Conservation (phyloP, 2,329 filamentous ascomycete genomes). For the Botrytis medusae region DNA sequence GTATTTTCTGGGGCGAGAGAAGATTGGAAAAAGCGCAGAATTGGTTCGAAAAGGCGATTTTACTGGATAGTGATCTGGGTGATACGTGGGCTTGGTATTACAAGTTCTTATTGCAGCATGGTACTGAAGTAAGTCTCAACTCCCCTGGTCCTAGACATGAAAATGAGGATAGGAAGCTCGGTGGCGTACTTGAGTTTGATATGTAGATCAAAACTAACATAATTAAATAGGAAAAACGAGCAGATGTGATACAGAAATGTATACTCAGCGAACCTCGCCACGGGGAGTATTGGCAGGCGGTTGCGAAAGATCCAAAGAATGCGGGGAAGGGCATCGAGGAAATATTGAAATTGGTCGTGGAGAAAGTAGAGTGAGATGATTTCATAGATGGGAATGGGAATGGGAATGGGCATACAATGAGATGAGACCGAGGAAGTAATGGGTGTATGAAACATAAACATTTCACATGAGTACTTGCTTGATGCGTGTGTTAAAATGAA, state of each 20-base stretch:
- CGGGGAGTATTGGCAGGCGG: slow-evolving; percentile 85
- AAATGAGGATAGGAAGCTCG: not conserved
- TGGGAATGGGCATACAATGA: not conserved
- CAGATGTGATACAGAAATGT: slow-evolving; percentile 80
- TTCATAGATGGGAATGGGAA: not conserved
- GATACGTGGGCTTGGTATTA: slow-evolving; percentile 99
- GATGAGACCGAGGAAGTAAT: not conserved
- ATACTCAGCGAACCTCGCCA: slow-evolving; percentile 82
- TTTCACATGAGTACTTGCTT: not conserved
- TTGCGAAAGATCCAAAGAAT: slow-evolving; percentile 84
- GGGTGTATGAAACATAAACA: not conserved
- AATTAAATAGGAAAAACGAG: slow-evolving; percentile 68
- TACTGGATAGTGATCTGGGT: slow-evolving; percentile 81
- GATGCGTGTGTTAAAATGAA: not conserved
- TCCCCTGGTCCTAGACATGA: not conserved
- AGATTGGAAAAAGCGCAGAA: slow-evolving; percentile 89
- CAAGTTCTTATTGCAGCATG: slow-evolving; percentile 88
- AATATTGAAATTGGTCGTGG: slow-evolving; percentile 76
- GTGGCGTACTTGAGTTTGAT: not conserved
- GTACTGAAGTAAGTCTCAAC: slow-evolving; percentile 61
- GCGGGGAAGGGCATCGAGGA: slow-evolving; percentile 74
- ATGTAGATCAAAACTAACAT: not conserved
- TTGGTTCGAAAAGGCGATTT: slow-evolving; percentile 96
- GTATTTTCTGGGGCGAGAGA: slow-evolving; percentile 94
- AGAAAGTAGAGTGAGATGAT: slow-evolving; percentile 37